phyloP scores from a whole-genome alignment of 306 rosid genomes.

The Abrus pulchellus region DNA sequence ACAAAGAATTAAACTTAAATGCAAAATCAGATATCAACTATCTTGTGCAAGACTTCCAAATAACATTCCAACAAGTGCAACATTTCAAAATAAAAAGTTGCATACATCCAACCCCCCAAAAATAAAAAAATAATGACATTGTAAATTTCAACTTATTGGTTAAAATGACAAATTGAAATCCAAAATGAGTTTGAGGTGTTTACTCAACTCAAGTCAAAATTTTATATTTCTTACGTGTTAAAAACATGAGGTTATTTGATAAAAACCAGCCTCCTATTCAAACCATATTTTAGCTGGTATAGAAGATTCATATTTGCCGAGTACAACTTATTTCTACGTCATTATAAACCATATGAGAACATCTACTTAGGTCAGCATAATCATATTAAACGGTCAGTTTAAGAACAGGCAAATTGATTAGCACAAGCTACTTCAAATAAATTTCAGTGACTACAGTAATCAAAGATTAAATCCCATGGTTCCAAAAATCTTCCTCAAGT shows the following conservation, averaged over 20 bases:
- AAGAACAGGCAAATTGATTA: conserved; percentile 38
- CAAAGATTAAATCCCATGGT: conserved; percentile 49
- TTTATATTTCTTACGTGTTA: not conserved
- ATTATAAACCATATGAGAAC: not conserved
- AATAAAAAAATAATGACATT: too few species aligned
- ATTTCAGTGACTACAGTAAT: conserved; percentile 55
- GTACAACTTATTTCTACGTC: not conserved
- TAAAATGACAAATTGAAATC: not conserved
- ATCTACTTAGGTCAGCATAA: conserved; percentile 5
- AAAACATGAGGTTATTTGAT: not conserved
- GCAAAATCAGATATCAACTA: too few species aligned
- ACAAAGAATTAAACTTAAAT: too few species aligned
- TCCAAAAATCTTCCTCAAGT: conserved; percentile 54
- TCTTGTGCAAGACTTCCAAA: too few species aligned
- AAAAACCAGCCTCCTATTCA: not conserved
- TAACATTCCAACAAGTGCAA: not conserved
- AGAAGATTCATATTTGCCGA: not conserved
- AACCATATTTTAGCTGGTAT: not conserved
- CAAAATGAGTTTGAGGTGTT: not conserved
- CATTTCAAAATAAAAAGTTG: not conserved
- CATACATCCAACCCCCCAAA: too few species aligned
- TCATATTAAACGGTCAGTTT: conserved; percentile 39
- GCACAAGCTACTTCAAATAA: conserved; percentile 54
- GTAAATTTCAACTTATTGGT: not conserved
- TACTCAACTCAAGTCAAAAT: not conserved